Evolutionary conservation across 495 filamentous ascomycete species (phyloP), one percentile per base, ranked within the genome.

Genomic region (Neurospora sublineolata): DNA sequence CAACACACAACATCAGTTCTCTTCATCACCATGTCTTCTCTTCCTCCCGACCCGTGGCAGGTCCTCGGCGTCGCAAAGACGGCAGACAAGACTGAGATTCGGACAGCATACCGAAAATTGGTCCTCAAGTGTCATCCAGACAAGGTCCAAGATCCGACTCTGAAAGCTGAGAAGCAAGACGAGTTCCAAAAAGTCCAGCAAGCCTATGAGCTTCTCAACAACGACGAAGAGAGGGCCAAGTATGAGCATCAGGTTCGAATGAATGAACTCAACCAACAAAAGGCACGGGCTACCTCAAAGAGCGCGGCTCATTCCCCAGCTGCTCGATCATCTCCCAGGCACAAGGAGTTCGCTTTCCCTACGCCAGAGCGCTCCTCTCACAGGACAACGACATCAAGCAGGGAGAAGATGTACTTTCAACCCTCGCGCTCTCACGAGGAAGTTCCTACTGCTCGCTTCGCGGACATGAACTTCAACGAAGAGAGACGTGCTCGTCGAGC

Each of bases 111-210:
- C 83, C 91, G 93, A 73, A 98, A 97, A 82, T 90, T 97, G 33
- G 94, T 93, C 69, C 87, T 98, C 71, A 93, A 93, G 82, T 94
- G 89, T 78, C 95, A 99, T 78, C 95, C 95, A 39, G 95, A 99
- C 85, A 98, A 98, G 84, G 88, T 97, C 68, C 88, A 93, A 76
- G 83, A 85, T 60, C 91, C 96, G 73, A 86, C 89, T 74, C 84
- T 90, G 37, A 86, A 84, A 77, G 81, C 80, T 27, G 82, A 87
- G 74, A 95, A 94, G 78, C 86, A 89, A 71, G 89, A 92, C 71
- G 88, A 97, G 82, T 99, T 97, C 79, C 93, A 97, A 80, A 90
- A 90, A 80, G 93, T 98, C 39, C 94, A 97, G 80, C 87, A 94
- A 73, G 93, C 95, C 67, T 99, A 96, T 79, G 95, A 98, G 81